phyloP scores from a whole-genome alignment of 179 eudicot genomes.

The Patellifolia procumbens region DNA sequence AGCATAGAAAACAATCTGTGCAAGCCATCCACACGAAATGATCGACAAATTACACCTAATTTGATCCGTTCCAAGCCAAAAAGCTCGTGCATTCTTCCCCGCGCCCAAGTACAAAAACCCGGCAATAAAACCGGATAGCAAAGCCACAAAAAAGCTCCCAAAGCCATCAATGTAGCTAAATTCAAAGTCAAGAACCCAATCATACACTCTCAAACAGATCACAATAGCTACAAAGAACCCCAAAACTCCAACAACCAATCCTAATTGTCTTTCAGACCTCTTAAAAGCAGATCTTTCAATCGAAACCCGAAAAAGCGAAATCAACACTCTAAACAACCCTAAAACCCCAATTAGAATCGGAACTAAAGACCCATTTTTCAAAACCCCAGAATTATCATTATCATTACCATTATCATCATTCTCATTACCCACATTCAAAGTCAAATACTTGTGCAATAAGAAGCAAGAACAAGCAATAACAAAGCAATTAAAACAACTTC shows the following conservation, averaged over 20 bases:
- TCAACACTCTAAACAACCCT: slow-evolving; percentile 45
- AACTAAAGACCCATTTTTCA: slow-evolving; percentile 58
- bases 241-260: slow-evolving; percentile 51
- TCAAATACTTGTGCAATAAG: slow-evolving; percentile 49
- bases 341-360: slow-evolving; percentile 56
- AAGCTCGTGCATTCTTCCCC: slow-evolving; percentile 67
- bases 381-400: slow-evolving; percentile 43
- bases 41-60: slow-evolving; percentile 69
- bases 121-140: slow-evolving; percentile 50
- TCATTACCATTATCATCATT: not conserved
- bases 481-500: slow-evolving; percentile 48
- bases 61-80: slow-evolving; percentile 98
- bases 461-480: slow-evolving; percentile 44
- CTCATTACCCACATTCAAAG: slow-evolving; percentile 18
- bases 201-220: slow-evolving; percentile 49
- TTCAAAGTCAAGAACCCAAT: slow-evolving; percentile 61
- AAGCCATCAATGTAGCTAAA: slow-evolving; percentile 59
- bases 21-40: slow-evolving; percentile 71
- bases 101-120: slow-evolving; percentile 72
- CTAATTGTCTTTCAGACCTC: slow-evolving; percentile 67
- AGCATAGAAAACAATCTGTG: slow-evolving; percentile 58
- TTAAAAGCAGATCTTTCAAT: slow-evolving; percentile 76
- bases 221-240: slow-evolving; percentile 55
- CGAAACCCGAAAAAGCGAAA: slow-evolving; percentile 56
- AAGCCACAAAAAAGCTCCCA: slow-evolving; percentile 50